Evolutionary conservation across 345 rosid genomes (phyloP).

Genomic region (Corchorus capsularis): DNA sequence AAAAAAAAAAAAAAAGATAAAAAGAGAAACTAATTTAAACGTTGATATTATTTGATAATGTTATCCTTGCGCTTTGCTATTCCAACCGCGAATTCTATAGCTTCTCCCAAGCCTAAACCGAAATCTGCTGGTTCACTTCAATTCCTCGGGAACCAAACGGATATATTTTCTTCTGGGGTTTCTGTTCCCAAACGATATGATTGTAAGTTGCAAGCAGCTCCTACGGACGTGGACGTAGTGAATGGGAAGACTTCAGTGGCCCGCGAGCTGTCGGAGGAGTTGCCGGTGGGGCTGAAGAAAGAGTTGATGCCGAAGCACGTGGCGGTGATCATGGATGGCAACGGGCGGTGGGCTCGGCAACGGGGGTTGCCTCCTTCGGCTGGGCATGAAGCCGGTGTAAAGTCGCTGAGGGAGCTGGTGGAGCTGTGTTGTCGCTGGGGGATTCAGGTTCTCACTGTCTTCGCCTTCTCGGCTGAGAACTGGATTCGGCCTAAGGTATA

Average conservation of each 20-base stretch:
- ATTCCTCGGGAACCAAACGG: neutral
- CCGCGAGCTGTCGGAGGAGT: neutral
- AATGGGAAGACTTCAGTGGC: neutral
- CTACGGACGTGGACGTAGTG: neutral
- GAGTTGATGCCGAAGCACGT: slow-evolving; percentile 76
- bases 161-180: neutral
- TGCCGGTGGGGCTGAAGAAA: slow-evolving; percentile 50
- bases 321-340: slow-evolving; percentile 87
- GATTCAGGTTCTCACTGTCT: slow-evolving; percentile 69
- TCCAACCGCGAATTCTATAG: neutral
- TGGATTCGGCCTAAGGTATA: slow-evolving; percentile 73
- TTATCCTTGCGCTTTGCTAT: slow-evolving; percentile 1
- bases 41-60: neutral
- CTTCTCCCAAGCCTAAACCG: neutral
- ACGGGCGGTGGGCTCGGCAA: slow-evolving; percentile 70
- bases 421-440: slow-evolving; percentile 63
- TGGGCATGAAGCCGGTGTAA: slow-evolving; percentile 72
- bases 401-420: slow-evolving; percentile 56
- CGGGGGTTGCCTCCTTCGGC: slow-evolving; percentile 48
- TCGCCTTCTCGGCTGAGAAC: slow-evolving; percentile 80
- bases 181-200: neutral
- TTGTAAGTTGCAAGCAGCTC: slow-evolving; percentile 1
- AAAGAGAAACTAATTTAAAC: neutral
- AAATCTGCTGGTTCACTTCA: neutral
- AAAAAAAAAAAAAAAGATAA: too few species aligned